These are phyloP conservation scores for Porcisia hertigi DNA, from an alignment of 208 protist genomes.

Conservation along the genomic window DNA sequence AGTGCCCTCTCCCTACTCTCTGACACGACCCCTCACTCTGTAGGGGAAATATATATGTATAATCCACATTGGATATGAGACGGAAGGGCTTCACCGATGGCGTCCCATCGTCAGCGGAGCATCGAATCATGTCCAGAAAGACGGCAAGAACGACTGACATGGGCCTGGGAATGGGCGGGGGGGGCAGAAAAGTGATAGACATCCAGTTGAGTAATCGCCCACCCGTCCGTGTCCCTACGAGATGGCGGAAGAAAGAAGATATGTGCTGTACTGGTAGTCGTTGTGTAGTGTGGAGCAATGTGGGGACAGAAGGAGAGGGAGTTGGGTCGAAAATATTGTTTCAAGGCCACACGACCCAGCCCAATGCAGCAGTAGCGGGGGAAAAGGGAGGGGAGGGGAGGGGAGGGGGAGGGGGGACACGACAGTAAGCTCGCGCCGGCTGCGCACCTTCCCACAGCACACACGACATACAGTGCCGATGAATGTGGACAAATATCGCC, in stretches of 20 bases:
- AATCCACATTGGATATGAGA: too few species aligned
- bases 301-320: too few species aligned
- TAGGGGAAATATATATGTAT: too few species aligned
- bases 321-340: too few species aligned
- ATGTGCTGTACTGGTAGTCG: background rate
- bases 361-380: slow-evolving; percentile 5
- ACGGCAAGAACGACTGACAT: background rate
- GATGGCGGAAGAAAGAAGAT: background rate
- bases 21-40: too few species aligned
- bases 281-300: background rate
- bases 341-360: background rate
- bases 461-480: background rate
- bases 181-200: too few species aligned
- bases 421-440: background rate
- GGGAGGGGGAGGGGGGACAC: background rate
- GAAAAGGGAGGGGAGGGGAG: background rate
- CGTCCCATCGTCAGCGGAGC: background rate
- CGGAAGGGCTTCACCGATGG: background rate
- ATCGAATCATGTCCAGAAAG: background rate
- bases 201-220: background rate
- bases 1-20: too few species aligned
- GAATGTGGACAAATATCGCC: background rate
- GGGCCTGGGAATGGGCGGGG: background rate
- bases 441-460: background rate
- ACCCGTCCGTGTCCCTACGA: background rate